Conservation (phyloP, 78 protist species). For the Guillardia theta region DNA sequence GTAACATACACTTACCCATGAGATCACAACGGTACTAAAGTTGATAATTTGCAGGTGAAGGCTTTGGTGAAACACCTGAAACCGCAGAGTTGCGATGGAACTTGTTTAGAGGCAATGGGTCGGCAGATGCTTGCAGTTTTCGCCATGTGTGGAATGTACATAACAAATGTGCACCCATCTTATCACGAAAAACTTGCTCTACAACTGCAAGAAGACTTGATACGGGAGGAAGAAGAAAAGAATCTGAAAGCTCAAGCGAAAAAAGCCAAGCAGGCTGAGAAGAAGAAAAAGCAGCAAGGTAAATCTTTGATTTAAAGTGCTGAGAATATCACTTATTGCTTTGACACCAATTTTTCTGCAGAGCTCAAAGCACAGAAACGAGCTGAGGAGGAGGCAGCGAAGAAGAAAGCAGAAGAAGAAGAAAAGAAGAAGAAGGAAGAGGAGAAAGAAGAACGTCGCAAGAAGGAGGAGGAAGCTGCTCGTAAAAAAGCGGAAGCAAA, state of each 20-base stretch:
- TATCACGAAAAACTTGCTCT: constrained; percentile 12
- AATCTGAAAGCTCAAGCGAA: not conserved
- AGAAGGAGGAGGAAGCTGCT: not conserved
- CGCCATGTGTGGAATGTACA: constrained; percentile 28
- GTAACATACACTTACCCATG: too few relatives aligned
- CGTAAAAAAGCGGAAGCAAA: not conserved
- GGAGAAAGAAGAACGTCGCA: not conserved
- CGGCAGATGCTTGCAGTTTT: not conserved
- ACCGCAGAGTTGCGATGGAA: not conserved
- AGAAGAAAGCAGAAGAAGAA: not conserved
- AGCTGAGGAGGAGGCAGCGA: not conserved
- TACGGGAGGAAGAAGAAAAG: constrained; percentile 3
- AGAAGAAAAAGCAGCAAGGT: not conserved
- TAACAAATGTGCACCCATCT: not conserved
- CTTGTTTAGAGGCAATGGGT: not conserved
- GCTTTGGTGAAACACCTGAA: not conserved
- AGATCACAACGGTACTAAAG: too few relatives aligned
- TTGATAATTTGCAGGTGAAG: too few relatives aligned
- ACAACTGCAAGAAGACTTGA: not conserved
- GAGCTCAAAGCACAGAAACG: not conserved
- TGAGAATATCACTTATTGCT: too few relatives aligned
- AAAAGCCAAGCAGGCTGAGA: not conserved
- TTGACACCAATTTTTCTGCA: too few relatives aligned
- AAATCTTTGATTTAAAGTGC: not conserved
- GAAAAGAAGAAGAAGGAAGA: not conserved